A percentile compares a stretch with the other conserved stretches of the same genome.
Evolutionary conservation across 129 eudicot species (phyloP).

Genomic region (Artemisia annua): DNA sequence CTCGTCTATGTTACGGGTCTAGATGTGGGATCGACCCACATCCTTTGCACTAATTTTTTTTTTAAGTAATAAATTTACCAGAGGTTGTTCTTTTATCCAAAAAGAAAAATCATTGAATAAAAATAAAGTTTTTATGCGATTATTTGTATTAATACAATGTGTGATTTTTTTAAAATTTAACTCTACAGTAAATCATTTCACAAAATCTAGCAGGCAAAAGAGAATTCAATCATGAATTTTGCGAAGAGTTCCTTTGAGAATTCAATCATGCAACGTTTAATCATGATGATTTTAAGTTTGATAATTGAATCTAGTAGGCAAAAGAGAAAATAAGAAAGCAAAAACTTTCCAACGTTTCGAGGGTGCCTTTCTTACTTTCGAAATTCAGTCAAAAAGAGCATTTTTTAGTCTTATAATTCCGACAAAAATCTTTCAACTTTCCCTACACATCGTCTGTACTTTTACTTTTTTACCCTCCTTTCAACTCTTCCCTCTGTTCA

Average conservation of each 20-base stretch:
- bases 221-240: background rate
- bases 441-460: conserved; percentile 54
- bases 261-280: conserved; percentile 27
- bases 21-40: too few species aligned
- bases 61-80: too few species aligned
- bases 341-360: conserved; percentile 38
- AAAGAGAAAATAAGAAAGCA: conserved; percentile 15
- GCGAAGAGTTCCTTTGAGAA: conserved; percentile 26
- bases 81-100: too few species aligned
- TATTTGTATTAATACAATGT: too few species aligned
- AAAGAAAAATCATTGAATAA: too few species aligned
- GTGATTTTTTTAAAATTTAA: background rate
- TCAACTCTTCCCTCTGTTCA: conserved; percentile 52
- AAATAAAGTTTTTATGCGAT: too few species aligned
- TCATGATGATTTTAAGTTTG: conserved; percentile 22
- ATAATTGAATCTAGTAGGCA: conserved; percentile 34
- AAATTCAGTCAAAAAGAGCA: conserved; percentile 76
- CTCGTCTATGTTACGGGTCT: too few species aligned
- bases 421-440: conserved; percentile 63
- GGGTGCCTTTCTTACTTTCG: conserved; percentile 43
- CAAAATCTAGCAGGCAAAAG: background rate
- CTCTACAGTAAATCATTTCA: background rate
- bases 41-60: too few species aligned
- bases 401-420: conserved; percentile 55
- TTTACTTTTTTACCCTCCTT: conserved; percentile 29